Evolutionary conservation across 129 eudicot genomes (phyloP).

Genomic region (Scalesia atractyloides): DNA sequence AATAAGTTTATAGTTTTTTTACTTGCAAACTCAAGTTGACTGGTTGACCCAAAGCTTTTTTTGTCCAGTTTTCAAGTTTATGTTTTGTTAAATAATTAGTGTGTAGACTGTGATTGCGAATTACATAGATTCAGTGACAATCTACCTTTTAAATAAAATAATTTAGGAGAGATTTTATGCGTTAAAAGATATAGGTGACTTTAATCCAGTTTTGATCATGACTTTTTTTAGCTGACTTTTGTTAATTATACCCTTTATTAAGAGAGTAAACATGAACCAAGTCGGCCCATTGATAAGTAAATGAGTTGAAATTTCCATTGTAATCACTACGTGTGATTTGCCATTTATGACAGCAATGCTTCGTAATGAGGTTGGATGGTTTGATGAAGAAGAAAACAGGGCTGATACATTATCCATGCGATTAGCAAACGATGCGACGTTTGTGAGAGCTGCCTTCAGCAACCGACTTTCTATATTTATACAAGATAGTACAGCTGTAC

Average conservation of each 20-base stretch:
- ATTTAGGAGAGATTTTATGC: not conserved
- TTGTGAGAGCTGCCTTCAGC: conserved; percentile 96
- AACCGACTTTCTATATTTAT: conserved; percentile 90
- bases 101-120: not conserved
- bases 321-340: conserved; percentile 11
- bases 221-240: not conserved
- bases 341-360: conserved; percentile 69
- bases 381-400: conserved; percentile 92
- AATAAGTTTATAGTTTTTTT: not conserved
- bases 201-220: not conserved
- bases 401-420: conserved; percentile 97
- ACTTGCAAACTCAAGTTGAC: not conserved
- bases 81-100: not conserved
- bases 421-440: conserved; percentile 96
- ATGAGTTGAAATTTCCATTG: not conserved
- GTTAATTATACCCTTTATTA: not conserved
- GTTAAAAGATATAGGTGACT: not conserved
- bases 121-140: not conserved
- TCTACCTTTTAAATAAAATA: not conserved
- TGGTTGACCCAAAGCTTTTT: not conserved
- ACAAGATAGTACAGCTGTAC: conserved; percentile 82
- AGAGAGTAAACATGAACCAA: not conserved
- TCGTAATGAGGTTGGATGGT: conserved; percentile 99
- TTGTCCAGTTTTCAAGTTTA: not conserved
- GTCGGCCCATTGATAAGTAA: not conserved